These are phyloP conservation scores for Nakazawaea molendinolei DNA, from an alignment of 805 yeast species.

Conservation along the genomic window DNA sequence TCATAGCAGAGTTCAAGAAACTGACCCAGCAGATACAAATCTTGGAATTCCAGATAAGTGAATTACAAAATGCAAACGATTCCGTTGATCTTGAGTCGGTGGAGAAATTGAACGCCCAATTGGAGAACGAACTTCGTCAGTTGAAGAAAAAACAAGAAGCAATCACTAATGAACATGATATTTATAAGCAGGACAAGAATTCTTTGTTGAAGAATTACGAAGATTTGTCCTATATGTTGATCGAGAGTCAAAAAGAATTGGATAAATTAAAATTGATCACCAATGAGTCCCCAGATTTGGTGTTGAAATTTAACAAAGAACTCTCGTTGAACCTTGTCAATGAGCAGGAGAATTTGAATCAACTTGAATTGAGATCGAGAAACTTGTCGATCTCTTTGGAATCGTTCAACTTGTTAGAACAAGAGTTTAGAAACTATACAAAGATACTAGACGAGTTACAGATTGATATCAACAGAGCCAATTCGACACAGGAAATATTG, in stretches of 20 bases:
- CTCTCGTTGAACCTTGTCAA: constrained; percentile 37
- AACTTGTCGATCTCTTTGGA: constrained; percentile 50
- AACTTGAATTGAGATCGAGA: constrained; percentile 40
- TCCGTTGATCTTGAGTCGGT: constrained; percentile 32
- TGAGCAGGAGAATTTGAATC: constrained; percentile 31
- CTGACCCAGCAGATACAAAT: constrained; percentile 34
- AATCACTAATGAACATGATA: constrained; percentile 52
- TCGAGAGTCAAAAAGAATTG: constrained; percentile 50
- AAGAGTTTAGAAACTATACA: constrained; percentile 35
- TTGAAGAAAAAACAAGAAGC: constrained; percentile 58
- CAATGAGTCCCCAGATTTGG: constrained; percentile 50
- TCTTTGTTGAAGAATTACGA: constrained; percentile 52
- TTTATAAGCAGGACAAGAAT: constrained; percentile 59
- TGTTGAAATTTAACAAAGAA: constrained; percentile 46
- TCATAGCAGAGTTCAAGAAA: constrained; percentile 37
- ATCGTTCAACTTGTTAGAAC: constrained; percentile 46
- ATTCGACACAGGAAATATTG: constrained; percentile 31
- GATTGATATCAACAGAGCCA: constrained; percentile 37
- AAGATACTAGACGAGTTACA: constrained; percentile 43
- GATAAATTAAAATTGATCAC: constrained; percentile 56
- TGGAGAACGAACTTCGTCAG: constrained; percentile 56
- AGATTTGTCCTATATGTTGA: constrained; percentile 47
- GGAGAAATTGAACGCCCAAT: constrained; percentile 41
- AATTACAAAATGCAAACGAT: constrained; percentile 23
- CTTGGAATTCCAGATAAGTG: constrained; percentile 28